Evolutionary conservation across 352 stramenopile species (phyloP), one percentile per base, ranked within the genome.

Genomic region (Pythium apleroticum): DNA sequence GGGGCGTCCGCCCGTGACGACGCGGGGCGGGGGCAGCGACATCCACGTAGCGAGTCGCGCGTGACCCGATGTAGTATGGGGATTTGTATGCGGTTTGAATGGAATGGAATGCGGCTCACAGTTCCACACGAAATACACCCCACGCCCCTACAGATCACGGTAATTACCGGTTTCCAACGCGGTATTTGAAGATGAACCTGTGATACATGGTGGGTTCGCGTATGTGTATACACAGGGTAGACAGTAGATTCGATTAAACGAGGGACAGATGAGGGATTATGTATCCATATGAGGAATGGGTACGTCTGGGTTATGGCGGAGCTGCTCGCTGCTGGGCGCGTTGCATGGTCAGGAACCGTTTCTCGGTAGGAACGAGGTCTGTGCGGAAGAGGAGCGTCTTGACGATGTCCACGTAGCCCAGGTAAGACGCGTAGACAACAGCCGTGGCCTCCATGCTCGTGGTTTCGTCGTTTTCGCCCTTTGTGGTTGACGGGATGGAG

Each of bases 321-420:
- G 41, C 45, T n/a, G 43, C 43, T 63, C 43, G 41, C 28, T 54
- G 43, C 15, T 68, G 54, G 1, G 54, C 53, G n/a, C 60, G 52
- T 20, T 50, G 41, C 30, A 67, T 57, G 12, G 31, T 57, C 15
- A 61, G n/a, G 55, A 62, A 62, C 7, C 49, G 4, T 11, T 67
- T 56, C 30, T 62, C 52, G 2, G 28, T 41, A 5, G 24, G 15
- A 2, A 31, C 6, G 1, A 60, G 39, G 31, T 63, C 24, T 7
- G 35, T 41, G 24, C 35, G 27, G 4, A 52, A 52, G 7, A 84
- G n/a, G 61, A 83, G 22, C n/a, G 52, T 56, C 55, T 78, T 82
- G 43, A 81, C 31, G 46, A 71, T 75, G 55, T 75, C 60, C 20
- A 60, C 52, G 48, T 55, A 61, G 7, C 57, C 25, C 55, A 63